Evolutionary conservation across 768 basidiomycete species (phyloP), one percentile per base, ranked within the genome.

Genomic region (Suillus tomentosus): DNA sequence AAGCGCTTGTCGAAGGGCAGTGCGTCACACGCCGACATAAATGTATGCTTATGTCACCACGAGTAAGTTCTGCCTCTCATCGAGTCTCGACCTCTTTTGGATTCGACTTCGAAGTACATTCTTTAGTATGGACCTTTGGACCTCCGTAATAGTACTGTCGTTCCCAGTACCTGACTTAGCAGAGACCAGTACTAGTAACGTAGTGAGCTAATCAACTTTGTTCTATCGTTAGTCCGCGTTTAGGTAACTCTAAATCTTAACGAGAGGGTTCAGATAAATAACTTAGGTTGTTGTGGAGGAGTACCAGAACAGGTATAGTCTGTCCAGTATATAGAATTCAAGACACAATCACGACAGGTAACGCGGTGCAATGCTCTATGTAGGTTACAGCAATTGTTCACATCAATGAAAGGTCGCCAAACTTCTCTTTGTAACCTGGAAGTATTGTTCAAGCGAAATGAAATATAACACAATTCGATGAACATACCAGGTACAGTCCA

Each of bases 401-500:
- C 88, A 95, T 87, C 75, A 96, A 82, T 66, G 92, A 90, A 78
- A 96, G 87, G 77, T 96, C 94, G 74, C 95, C 95, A 77, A 95
- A 96, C 82, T 96, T 96, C 86, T 96, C 95, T 84, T 92, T 89
- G 87, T 93, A 93, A 43, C 91, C 90, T 91, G 70, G 40, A 60
- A 22, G 47, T 63, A 47, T 45, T 68, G 39, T 64, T 66, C n/a
- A 11, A 42, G 19, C 34, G 6, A 42, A n/a, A 19, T 17, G 40
- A 55, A 37, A 19, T 19, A 27, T 27, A 19, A 47, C 1, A 36
- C 17, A 17, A 2, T 17, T 17, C 22, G 17, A 17, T 19, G 42
- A n/a, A 72, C 82, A 61, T 74, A 90, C 95, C 96, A 72, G 96
- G 96, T 64, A 98, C 96, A 72, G 91, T 94, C 91, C 94, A 97